Base-by-base conservation (phyloP, 2,329 filamentous ascomycete genomes). In the Fusarium sp. region DNA sequence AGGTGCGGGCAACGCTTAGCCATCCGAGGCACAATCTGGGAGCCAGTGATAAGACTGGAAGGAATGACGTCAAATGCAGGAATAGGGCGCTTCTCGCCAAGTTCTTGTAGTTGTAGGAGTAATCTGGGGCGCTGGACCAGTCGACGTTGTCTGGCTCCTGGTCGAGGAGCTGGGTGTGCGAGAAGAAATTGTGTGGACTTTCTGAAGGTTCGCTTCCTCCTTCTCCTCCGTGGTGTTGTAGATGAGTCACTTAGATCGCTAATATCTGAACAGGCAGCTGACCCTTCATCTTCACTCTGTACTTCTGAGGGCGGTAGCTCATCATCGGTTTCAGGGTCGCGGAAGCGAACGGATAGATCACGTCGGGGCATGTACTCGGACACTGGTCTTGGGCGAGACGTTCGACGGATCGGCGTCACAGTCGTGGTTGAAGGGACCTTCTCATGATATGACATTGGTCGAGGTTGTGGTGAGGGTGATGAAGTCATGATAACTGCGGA, bases 1-100 rank as follows among this genome's bases (percentile, higher is more conserved):
- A 92, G 83, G 8, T 86, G 85, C 1, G 90, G 88, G 65, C 90
- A 90, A 8, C 84, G 84, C 73, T 88, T 86, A 4, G 85, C 82
- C 26, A 92, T 79, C 18, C 84, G 83, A 8, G 89, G 85, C 23
- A 89, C 84, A 59, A 88, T 88, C 68, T 84, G 83, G 53, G 84
- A 80, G 62, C 85, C 79, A 45, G 85, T 80, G 40, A 91, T 81
- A 15, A 86, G 81, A n/a, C 86, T 87, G 3, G 89, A 88, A 1
- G 91, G 91, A 41, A 93, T 85, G n/a, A 93, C 87, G 71, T 95
- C 92, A 67, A 92, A 88, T 6, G 88, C 86, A 1, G 92, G 92
- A 52, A 84, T 84, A 0, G 91, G 90, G 26, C 91, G 86, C 16
- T 82, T 83, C 64, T 88, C 84, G 40, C 83, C 79, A n/a, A 93